Evolutionary conservation across 2,329 filamentous ascomycete genomes (phyloP), one percentile per base, ranked within the genome.

Genomic region (Aspergillus caelatus): DNA sequence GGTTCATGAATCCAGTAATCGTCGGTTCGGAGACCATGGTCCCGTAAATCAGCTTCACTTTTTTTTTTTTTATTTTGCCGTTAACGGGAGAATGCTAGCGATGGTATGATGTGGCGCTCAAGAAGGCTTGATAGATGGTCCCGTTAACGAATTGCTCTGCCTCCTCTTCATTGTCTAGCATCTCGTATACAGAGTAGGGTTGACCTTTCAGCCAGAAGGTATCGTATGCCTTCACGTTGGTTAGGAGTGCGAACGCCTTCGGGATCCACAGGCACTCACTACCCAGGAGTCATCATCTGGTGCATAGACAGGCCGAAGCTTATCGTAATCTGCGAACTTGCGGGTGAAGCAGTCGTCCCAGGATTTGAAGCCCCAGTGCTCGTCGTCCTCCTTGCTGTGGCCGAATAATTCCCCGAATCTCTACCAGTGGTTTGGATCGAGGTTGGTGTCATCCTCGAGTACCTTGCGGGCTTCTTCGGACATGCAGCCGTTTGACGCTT

Each of bases 281-380:
- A 46, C 39, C 21, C 32, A 36, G 19, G 36, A 11, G 28, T 28
- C 36, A 80, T 76, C 68, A 89, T 81, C 2, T 1, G 26, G 14
- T 3, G 48, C 48, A n/a, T 52, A 32, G 12, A 52, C 48, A 16
- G 48, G 48, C 10, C 48, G 48, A n/a, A 30, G 16, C 28, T 30
- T 30, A 32, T 52, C 26, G 19, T 30, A 32, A 12, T 52, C 28
- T 3, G 26, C 26, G 53, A 61, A 61, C 8, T 30, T 10, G n/a
- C 59, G 53, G 14, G 52, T 57, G 41, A 61, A 61, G 43, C 52
- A 61, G n/a, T 48, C 30, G 21, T 57, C 53, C 59, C 59, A 57
- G 6, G 52, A 57, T 10, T 12, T 45, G 30, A 57, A 61, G 19
- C 53, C 59, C 21, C 45, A 57, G 30, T 56, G 45, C n/a, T 30